Evolutionary conservation across 2,329 filamentous ascomycete species (phyloP), one percentile per base, ranked within the genome.

Genomic region (Cercospora sp.): DNA sequence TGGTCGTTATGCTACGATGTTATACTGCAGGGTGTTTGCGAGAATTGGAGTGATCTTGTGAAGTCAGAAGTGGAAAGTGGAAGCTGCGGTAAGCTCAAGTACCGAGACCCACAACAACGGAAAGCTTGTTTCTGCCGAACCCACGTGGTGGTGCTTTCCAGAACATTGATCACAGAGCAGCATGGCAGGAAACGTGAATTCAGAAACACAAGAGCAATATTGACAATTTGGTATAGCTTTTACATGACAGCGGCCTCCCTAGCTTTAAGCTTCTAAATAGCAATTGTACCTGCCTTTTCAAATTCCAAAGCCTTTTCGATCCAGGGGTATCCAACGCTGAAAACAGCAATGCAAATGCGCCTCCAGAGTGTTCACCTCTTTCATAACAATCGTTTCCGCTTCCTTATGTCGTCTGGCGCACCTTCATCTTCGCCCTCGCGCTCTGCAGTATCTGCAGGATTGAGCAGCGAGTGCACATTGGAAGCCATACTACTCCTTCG

Each of bases 401-500:
- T 90, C 68, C 88, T 82, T 1, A 67, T 30, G 67, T 89, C 87
- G 20, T 89, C 87, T 60, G 80, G 79, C 64, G 83, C 82, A 26
- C 83, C 81, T 67, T 88, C 83, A 67, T 90, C 88, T 75, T 90
- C 88, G 57, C 89, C 88, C 20, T 87, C 86, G 67, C 87, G 79
- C 77, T 91, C 89, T 1, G 86, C 87, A 1, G 89, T 90, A 72
- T 90, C 88, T 13, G 89, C 87, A 5, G 89, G 89, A 72, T 91
- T 91, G 0, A 91, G 82, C 26, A 91, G 78, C 5, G 85, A 88
- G 76, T 90, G 87, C 23, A 90, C 86, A 72, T 89, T 91, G 72
- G 88, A 90, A 6, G 89, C 89, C 89, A 91, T 91, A 74, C 89
- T 91, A 28, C 87, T 89, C 68, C 89, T 83, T 64, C 89, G 81